A percentile compares a stretch with the other conserved stretches of the same genome.
phyloP scores from a whole-genome alignment of 805 yeast species.

The Naumovozyma castellii region DNA sequence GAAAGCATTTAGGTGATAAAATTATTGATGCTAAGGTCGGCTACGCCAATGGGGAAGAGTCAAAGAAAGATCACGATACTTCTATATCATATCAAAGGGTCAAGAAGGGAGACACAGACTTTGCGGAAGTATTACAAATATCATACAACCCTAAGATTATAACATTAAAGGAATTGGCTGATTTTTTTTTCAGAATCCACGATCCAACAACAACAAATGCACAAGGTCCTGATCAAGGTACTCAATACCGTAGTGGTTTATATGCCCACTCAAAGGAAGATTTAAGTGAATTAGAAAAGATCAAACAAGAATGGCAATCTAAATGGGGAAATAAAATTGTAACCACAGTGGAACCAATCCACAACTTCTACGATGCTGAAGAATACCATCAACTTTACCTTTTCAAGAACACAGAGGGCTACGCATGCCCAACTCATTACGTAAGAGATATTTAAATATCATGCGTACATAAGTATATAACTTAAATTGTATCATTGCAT shows the following conservation, averaged over 20 bases:
- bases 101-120: conserved; percentile 63
- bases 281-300: conserved; percentile 35
- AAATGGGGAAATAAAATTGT: conserved; percentile 61
- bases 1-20: conserved; percentile 54
- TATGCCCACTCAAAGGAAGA: conserved; percentile 48
- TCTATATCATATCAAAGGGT: conserved; percentile 53
- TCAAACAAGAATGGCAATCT: conserved; percentile 49
- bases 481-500: no score
- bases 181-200: conserved; percentile 83
- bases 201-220: conserved; percentile 80
- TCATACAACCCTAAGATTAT: conserved; percentile 67
- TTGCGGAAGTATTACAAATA: conserved; percentile 77
- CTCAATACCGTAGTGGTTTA: conserved; percentile 83
- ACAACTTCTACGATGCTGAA: conserved; percentile 85
- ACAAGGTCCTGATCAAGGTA: conserved; percentile 85
- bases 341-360: conserved; percentile 60
- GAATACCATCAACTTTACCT: conserved; percentile 84
- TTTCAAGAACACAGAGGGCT: conserved; percentile 72
- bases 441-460: conserved; percentile 41
- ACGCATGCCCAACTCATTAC: conserved; percentile 85
- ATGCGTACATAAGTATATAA: conserved; percentile 10
- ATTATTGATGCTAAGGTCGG: conserved; percentile 78
- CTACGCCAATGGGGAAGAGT: conserved; percentile 66
- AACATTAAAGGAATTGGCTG: conserved; percentile 52
- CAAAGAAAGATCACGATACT: conserved; percentile 34